Evolutionary conservation across 345 rosid species (phyloP).

Genomic region (Trapa bicornis): DNA sequence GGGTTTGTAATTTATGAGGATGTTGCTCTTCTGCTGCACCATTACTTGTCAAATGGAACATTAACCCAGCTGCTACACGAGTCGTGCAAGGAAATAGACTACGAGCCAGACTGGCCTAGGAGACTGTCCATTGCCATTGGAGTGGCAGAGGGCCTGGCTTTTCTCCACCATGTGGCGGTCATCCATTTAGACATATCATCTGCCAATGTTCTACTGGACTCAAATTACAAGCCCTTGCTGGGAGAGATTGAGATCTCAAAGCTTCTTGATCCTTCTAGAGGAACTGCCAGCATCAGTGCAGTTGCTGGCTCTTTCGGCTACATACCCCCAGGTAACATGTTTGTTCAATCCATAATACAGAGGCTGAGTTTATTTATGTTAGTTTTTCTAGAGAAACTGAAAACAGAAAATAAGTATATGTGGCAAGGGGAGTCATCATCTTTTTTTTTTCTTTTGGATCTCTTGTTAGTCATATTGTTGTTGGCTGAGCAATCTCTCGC

Average conservation of each 20-base stretch:
- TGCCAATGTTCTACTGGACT: slow-evolving; percentile 64
- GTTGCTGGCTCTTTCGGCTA: slow-evolving; percentile 95
- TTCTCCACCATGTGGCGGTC: slow-evolving; percentile 83
- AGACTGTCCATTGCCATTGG: slow-evolving; percentile 79
- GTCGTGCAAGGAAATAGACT: slow-evolving; percentile 45
- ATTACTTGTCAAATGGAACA: slow-evolving; percentile 69
- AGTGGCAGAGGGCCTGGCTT: slow-evolving; percentile 82
- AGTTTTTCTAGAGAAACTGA: too few relatives aligned
- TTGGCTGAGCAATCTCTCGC: neutral
- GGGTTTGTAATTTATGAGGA: slow-evolving; percentile 90
- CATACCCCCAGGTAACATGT: slow-evolving; percentile 74
- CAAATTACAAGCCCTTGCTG: slow-evolving; percentile 53
- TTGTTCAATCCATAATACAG: too few relatives aligned
- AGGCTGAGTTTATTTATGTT: too few relatives aligned
- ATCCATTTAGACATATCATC: slow-evolving; percentile 90
- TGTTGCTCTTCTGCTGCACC: slow-evolving; percentile 82
- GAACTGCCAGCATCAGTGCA: slow-evolving; percentile 77
- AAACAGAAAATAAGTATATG: too few relatives aligned
- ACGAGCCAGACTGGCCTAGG: slow-evolving; percentile 77
- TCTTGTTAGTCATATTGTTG: neutral
- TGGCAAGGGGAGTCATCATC: neutral
- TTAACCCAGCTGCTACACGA: slow-evolving; percentile 75
- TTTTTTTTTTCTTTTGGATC: neutral
- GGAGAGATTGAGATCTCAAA: slow-evolving; percentile 94
- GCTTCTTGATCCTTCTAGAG: slow-evolving; percentile 68